These are phyloP conservation scores for Solanum verrucosum DNA, from an alignment of 257 asterid species.

Conservation along the genomic window DNA sequence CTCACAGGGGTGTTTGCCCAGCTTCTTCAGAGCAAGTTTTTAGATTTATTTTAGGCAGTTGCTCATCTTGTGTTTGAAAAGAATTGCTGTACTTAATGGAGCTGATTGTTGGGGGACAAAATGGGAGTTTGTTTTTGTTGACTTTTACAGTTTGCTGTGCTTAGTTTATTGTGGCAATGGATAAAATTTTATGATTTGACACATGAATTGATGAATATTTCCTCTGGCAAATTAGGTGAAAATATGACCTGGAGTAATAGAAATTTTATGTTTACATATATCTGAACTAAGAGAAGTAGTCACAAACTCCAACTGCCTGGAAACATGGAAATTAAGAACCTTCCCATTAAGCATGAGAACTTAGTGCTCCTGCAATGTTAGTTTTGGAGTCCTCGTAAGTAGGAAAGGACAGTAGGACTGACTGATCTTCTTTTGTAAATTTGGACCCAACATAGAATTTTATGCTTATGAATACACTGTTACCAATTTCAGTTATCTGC, in stretches of 20 bases:
- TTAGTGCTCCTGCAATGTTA: not conserved
- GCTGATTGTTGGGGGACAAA: not conserved
- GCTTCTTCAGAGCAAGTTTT: not conserved
- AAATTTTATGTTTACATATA: not conserved
- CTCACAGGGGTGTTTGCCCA: not conserved
- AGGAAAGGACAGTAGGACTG: not conserved
- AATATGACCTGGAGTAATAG: not conserved
- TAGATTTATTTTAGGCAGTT: not conserved
- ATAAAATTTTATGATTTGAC: not conserved
- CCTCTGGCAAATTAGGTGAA: not conserved
- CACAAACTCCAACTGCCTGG: not conserved
- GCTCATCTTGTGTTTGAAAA: not conserved
- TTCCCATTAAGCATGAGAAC: not conserved
- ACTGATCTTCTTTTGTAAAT: not conserved
- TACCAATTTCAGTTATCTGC: not conserved
- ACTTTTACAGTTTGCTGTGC: not conserved
- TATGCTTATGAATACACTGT: not conserved
- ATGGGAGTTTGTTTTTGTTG: not conserved
- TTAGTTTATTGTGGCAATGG: not conserved
- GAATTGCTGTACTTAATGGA: not conserved
- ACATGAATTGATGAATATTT: not conserved
- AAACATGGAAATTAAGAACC: not conserved
- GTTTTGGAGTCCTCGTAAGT: not conserved
- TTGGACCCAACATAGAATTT: not conserved
- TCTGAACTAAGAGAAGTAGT: not conserved